Conservation (phyloP, 2,329 filamentous ascomycete species). For the Neopestalotiopsis sp. region DNA sequence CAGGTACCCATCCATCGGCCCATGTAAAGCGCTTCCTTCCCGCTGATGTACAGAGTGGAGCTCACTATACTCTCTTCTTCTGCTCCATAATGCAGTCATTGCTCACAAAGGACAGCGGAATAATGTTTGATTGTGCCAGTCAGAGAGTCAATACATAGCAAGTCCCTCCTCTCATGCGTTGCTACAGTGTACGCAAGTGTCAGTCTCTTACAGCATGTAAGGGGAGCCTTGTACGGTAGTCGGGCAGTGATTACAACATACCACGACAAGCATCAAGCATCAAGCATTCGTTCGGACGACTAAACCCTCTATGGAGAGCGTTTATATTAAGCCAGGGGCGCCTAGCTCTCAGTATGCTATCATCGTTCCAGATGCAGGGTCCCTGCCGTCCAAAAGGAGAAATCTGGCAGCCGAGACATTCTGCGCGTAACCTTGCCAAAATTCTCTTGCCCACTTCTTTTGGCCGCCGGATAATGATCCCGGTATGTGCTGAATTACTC, state of each 20-base stretch:
- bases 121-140: too few relatives aligned
- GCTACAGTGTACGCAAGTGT: too few relatives aligned
- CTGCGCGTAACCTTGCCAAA: neutral
- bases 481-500: too few relatives aligned
- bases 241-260: neutral
- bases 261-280: neutral
- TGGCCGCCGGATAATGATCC: neutral
- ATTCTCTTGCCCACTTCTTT: neutral
- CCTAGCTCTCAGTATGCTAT: neutral
- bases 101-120: neutral
- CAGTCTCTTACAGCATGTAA: neutral
- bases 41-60: neutral
- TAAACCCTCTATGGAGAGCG: neutral
- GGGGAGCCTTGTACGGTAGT: slow-evolving; percentile 3
- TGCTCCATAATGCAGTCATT: neutral
- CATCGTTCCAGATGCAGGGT: slow-evolving; percentile 6
- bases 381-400: neutral
- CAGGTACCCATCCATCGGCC: neutral
- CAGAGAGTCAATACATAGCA: too few relatives aligned
- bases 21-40: neutral
- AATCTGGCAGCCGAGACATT: neutral
- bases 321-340: slow-evolving; percentile 2
- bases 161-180: too few relatives aligned
- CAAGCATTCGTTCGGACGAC: neutral
- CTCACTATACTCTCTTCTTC: neutral